These are phyloP conservation scores for Coniochaeta sp. DNA, from an alignment of 2,329 filamentous ascomycete species.

Conservation along the genomic window DNA sequence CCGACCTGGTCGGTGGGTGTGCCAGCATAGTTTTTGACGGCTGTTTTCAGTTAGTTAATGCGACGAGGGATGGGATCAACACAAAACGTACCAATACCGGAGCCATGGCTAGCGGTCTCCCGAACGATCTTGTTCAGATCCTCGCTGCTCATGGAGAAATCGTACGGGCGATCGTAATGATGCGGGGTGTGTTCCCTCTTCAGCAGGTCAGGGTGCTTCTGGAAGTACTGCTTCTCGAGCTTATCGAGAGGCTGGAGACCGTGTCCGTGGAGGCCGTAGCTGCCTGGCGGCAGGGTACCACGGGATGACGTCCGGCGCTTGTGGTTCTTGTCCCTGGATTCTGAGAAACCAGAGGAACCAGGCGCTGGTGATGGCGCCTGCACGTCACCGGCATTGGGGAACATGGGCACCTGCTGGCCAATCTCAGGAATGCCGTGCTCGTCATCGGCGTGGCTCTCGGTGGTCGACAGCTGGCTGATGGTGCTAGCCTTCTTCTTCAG, in stretches of 20 bases:
- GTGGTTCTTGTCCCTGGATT: conserved; percentile 45
- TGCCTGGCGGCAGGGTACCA: conserved; percentile 70
- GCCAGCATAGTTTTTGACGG: conserved; percentile 54
- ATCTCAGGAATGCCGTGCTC: conserved; percentile 90
- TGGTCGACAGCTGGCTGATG: conserved; percentile 37
- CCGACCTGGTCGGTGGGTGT: conserved; percentile 89
- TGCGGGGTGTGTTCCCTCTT: conserved; percentile 63
- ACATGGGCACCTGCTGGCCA: conserved; percentile 88
- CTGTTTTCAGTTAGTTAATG: conserved; percentile 38
- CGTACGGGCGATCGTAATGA: conserved; percentile 49
- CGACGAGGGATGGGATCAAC: conserved; percentile 9
- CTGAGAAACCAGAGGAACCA: conserved; percentile 27
- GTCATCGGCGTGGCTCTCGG: conserved; percentile 53
- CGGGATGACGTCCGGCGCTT: conserved; percentile 66
- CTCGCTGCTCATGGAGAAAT: conserved; percentile 82
- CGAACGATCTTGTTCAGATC: conserved; percentile 87
- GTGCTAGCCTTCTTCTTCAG: conserved; percentile 58
- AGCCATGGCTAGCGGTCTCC: conserved; percentile 53
- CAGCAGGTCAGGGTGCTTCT: conserved; percentile 78
- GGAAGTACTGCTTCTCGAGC: conserved; percentile 86
- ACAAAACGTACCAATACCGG: conserved; percentile 41
- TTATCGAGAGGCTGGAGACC: conserved; percentile 69
- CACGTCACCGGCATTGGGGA: conserved; percentile 85
- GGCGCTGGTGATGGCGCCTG: conserved; percentile 85
- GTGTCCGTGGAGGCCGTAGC: conserved; percentile 89